phyloP scores from a whole-genome alignment of 1,284 basidiomycete genomes.

The Malassezia obtusa region DNA sequence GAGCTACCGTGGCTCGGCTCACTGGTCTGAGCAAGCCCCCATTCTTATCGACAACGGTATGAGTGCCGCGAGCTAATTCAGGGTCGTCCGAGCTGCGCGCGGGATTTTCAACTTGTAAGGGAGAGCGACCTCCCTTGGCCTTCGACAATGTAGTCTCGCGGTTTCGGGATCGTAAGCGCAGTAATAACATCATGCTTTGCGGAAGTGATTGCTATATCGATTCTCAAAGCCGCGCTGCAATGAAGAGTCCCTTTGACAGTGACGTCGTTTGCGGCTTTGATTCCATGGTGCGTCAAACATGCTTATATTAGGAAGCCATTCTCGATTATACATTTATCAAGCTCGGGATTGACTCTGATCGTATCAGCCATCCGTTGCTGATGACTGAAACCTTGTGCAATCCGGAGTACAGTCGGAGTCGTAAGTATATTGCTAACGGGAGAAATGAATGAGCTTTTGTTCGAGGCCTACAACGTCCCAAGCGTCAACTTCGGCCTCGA shows the following conservation, averaged over 20 bases:
- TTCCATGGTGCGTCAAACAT: slow-evolving; percentile 24
- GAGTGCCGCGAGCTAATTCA: slow-evolving; percentile 21
- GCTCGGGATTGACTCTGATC: slow-evolving; percentile 68
- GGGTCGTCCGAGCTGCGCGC: slow-evolving; percentile 74
- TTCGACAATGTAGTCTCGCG: slow-evolving; percentile 42
- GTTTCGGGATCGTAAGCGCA: slow-evolving; percentile 38
- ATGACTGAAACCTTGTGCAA: slow-evolving; percentile 90
- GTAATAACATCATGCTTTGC: slow-evolving; percentile 31
- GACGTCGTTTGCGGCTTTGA: slow-evolving; percentile 45
- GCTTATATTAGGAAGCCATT: slow-evolving; percentile 67
- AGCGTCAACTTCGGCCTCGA: slow-evolving; percentile 82
- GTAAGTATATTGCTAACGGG: slow-evolving; percentile 53
- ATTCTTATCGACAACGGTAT: slow-evolving; percentile 82
- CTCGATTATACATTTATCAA: slow-evolving; percentile 83
- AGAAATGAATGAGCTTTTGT: slow-evolving; percentile 93
- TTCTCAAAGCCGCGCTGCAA: slow-evolving; percentile 26
- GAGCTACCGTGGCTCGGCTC: slow-evolving; percentile 23
- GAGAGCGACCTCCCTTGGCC: slow-evolving; percentile 19
- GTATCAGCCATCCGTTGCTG: slow-evolving; percentile 77
- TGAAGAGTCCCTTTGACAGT: slow-evolving; percentile 37
- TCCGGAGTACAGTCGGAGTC: slow-evolving; percentile 73
- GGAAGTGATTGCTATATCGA: slow-evolving; percentile 43
- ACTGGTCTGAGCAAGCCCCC: slow-evolving; percentile 46
- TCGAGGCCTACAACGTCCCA: slow-evolving; percentile 84
- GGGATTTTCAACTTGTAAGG: slow-evolving; percentile 57